Percentiles rank a stretch among this genome's conserved stretches.
Evolutionary conservation across 495 filamentous ascomycete species (phyloP).

Genomic region (Neurospora sp.): DNA sequence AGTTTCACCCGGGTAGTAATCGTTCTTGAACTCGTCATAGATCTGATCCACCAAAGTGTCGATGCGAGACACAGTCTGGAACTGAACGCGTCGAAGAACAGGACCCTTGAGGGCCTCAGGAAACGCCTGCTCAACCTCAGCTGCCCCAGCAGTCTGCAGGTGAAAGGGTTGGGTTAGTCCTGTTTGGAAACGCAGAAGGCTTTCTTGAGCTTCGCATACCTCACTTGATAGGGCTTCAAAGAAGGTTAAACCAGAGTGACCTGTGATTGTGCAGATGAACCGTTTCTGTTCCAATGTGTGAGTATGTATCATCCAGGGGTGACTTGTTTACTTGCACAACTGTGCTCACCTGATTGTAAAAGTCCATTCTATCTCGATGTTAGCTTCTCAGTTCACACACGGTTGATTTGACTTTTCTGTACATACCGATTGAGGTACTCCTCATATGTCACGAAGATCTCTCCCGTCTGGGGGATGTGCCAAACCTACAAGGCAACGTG

Average conservation of each 20-base stretch:
- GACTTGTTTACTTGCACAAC: not conserved
- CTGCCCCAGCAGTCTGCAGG: constrained; percentile 65
- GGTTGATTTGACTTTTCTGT: not conserved
- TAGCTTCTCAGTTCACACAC: constrained; percentile 8
- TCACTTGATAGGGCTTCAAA: constrained; percentile 91
- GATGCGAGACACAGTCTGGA: constrained; percentile 80
- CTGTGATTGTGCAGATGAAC: constrained; percentile 92
- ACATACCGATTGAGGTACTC: constrained; percentile 70
- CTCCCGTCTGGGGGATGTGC: constrained; percentile 80
- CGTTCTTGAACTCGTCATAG: constrained; percentile 74
- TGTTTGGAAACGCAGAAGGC: not conserved
- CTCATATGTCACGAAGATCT: constrained; percentile 85
- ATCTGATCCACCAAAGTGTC: constrained; percentile 67
- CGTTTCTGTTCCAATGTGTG: constrained; percentile 44
- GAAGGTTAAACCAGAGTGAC: constrained; percentile 85
- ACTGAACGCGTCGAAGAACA: constrained; percentile 81
- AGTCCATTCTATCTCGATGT: constrained; percentile 60
- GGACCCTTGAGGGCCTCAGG: constrained; percentile 87
- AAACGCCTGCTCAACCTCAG: constrained; percentile 83
- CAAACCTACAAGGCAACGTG: constrained; percentile 56
- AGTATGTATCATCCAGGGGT: constrained; percentile 4
- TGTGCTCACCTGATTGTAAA: constrained; percentile 69
- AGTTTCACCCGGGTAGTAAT: constrained; percentile 87
- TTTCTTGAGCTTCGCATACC: constrained; percentile 43
- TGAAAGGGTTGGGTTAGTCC: not conserved